Evolutionary conservation across 1,139 yeast genomes (phyloP), one percentile per base, ranked within the genome.

Genomic region (Chernovozyma aurita): DNA sequence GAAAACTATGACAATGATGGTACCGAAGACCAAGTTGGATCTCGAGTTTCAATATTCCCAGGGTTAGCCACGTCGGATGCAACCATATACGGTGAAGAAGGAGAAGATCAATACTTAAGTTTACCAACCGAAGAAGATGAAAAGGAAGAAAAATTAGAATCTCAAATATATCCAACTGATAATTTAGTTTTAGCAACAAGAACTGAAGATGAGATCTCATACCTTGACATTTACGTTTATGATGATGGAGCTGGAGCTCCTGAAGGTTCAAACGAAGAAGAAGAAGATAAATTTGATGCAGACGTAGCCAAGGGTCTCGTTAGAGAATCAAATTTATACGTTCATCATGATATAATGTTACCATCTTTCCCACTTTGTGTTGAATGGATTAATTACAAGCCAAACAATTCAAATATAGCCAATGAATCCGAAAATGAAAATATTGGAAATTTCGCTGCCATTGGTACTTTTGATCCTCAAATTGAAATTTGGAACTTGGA

Each of bases 401-500:
- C 90, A 24, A 73, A 70, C 8, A 49, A 48, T 35, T 54, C 57
- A 14, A 53, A 59, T 5, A 54, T 44, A 27, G 49, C 58, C 30
- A n/a, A n/a, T n/a, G n/a, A n/a, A n/a, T n/a, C n/a, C n/a, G n/a
- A n/a, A n/a, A 55, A 55, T 9, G 58, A 56, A 25, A 73, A 76
- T 43, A 65, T 80, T 28, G 97, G 95, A 8, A 92, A 88, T 58
- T 87, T 85, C 60, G 97, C 95, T 2, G 98, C 98, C 12, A 72
- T 92, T 44, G 97, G 98, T 55, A 86, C 98, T 1, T 90, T 92
- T 59, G 98, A 92, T 51, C 98, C 98, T 28, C 95, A 85, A 55
- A 92, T 92, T 59, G 99, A 92, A 62, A 73, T 92, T 42, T 94
- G 98, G 98, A 87, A 92, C 61, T 70, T 92, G 51, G 98, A 92